Evolutionary conservation across 75 land plant species (phyloP).

Genomic region (Picea glauca): DNA sequence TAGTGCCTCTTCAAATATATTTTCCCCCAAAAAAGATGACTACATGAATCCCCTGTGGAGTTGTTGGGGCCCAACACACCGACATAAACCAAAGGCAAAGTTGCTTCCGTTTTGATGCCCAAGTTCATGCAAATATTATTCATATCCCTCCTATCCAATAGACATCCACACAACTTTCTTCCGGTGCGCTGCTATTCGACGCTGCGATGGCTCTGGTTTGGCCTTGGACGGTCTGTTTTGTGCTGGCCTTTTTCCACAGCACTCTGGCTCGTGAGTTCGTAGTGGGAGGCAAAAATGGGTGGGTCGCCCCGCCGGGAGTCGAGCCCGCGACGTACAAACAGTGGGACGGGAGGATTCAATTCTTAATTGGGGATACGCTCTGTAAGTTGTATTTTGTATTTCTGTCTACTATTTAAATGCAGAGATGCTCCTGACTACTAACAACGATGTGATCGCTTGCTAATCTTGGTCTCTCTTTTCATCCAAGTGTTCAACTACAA

Average conservation of each 20-base stretch:
- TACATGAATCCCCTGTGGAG: too few species aligned
- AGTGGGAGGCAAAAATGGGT: constrained; percentile 25
- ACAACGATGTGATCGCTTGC: neutral
- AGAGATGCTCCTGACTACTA: neutral
- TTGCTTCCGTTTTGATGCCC: too few species aligned
- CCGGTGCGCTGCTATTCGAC: too few species aligned
- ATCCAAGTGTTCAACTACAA: constrained; percentile 36
- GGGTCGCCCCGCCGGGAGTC: constrained; percentile 24
- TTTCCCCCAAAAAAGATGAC: too few species aligned
- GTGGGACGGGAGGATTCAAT: constrained; percentile 34
- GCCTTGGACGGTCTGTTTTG: neutral
- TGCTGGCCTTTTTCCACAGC: neutral
- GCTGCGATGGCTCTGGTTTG: neutral
- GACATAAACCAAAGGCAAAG: too few species aligned
- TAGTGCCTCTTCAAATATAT: too few species aligned
- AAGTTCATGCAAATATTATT: too few species aligned
- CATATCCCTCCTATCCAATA: too few species aligned
- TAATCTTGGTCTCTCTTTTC: constrained; percentile 19
- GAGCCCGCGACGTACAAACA: constrained; percentile 17
- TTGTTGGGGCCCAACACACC: too few species aligned
- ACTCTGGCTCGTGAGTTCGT: constrained; percentile 19
- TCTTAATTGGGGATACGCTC: constrained; percentile 31
- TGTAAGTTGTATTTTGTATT: constrained; percentile 27
- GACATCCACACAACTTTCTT: too few species aligned
- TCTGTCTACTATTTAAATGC: neutral